Base-by-base conservation (phyloP, 2,329 filamentous ascomycete genomes). In the Kalaharituber pfeilii region DNA sequence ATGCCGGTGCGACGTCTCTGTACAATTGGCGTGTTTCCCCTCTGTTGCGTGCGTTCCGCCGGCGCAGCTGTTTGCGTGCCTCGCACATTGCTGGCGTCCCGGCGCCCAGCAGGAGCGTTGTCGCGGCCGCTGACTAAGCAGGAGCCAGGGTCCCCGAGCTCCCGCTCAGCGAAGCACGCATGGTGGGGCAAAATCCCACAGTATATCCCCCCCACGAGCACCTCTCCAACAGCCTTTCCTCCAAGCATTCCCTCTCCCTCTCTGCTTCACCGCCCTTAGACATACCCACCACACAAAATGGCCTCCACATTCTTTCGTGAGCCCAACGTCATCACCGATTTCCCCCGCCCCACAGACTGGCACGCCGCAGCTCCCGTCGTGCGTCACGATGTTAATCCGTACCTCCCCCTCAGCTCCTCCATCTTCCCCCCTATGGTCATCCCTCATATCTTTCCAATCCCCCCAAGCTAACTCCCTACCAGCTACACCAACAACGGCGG, bases 401-500 rank as follows among this genome's bases (percentile, higher is more conserved):
- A 51, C 56, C 59, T 54, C 57, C 55, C 51, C 47, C 22, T 28
- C 52, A 60, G 36, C 59, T 56, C 44, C 9, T 39, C 33, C 24
- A 29, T 6, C 27, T n/a, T n/a, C n/a, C n/a, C n/a, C n/a, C n/a
- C n/a, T n/a, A n/a, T n/a, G n/a, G 30, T 27, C 47, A 24, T 5
- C 49, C 30, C 30, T 49, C 27, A 18, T 49, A 53, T 51, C 30
- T 39, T 42, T 49, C 52, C 33, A 25, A 36, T 18, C 15, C 5
- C 3, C 26, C n/a, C 20, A n/a, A 13, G 25, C 22, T 26, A 27
- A 29, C 13, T 11, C 45, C 45, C 15, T n/a, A 50, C 50, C 63
- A 91, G 85, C 64, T 98, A 98, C 72, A 93, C 91, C 62, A 89
- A 98, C 74, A 98, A 98, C 69, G 91, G 91, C 64, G 91, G 91